A percentile compares a stretch with the other conserved stretches of the same genome.
These are phyloP conservation scores for Pleurotus citrinopileatus DNA, from an alignment of 768 basidiomycete species.

Conservation along the genomic window DNA sequence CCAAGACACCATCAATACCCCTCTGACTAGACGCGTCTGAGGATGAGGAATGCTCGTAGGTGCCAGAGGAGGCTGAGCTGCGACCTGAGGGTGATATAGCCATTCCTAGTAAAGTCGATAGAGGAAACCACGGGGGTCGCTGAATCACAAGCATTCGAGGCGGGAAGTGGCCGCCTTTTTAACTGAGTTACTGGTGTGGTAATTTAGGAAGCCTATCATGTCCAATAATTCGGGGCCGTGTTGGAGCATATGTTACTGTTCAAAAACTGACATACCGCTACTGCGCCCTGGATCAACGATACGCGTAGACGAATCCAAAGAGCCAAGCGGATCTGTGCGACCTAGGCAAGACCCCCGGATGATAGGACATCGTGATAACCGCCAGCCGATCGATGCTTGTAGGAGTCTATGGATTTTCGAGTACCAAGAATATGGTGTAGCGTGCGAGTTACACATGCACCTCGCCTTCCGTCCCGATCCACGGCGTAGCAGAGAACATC, in stretches of 20 bases:
- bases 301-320: background rate
- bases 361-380: conserved; percentile 1
- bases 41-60: too few relatives aligned
- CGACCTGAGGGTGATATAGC: too few relatives aligned
- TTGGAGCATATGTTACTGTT: background rate
- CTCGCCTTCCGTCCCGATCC: too few relatives aligned
- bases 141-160: background rate
- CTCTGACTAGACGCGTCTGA: too few relatives aligned
- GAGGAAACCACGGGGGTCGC: background rate
- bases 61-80: too few relatives aligned
- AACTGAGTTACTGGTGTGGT: background rate
- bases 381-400: background rate
- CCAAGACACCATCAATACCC: too few relatives aligned
- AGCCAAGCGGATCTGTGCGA: background rate
- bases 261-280: background rate
- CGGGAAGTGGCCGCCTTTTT: background rate
- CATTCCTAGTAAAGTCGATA: background rate
- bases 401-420: background rate
- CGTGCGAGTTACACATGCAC: background rate
- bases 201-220: background rate
- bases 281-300: background rate
- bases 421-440: background rate
- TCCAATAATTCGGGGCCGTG: background rate
- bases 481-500: background rate
- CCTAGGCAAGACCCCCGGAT: background rate